Evolutionary conservation across 352 stramenopile genomes (phyloP), one percentile per base, ranked within the genome.

Genomic region (Pythium phragmiticola): DNA sequence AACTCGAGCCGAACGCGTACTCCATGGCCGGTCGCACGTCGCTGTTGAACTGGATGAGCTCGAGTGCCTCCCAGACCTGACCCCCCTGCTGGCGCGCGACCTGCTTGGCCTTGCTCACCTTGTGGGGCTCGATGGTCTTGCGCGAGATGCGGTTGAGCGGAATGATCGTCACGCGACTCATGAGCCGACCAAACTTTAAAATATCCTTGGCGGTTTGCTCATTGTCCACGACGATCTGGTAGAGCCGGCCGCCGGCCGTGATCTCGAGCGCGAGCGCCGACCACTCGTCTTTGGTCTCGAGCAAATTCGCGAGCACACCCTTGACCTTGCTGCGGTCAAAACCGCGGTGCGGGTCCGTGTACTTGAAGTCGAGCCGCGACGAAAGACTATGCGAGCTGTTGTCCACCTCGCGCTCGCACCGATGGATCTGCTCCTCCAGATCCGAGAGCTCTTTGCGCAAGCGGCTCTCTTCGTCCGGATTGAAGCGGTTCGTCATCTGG

Each of bases 211-310:
- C 97, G 16, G 96, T 99, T 41, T 98, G 92, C 36, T 98, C 96
- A 67, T 98, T 98, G 69, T 99, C 97, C 17, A 99, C 97, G 28
- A 99, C 97, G 39, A 99, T 96, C 72, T 99, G 95, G 68, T 98
- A 99, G 9, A 99, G 78, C 64, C 98, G 99, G 37, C 97, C 97
- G 39, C 98, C 98, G 6, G 97, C 97, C 28, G 92, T 95, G 52
- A 99, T 98, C 77, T 99, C 98, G 1, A 99, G 77, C 16, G 97
- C 97, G 14, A 98, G 98, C 14, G 96, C 89, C 61, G 96, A 89
- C 72, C 86, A 90, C 39, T 92, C 78, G 53, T 99, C 74, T 59
- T 98, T 98, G 0, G 98, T 97, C 57, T 96, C 79, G 8, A 99
- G 74, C 9, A 99, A 78, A 42, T 96, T 95, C 14, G 96, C 97